phyloP scores from a whole-genome alignment of 148 eudicot genomes.

The Chenopodium formosanum region DNA sequence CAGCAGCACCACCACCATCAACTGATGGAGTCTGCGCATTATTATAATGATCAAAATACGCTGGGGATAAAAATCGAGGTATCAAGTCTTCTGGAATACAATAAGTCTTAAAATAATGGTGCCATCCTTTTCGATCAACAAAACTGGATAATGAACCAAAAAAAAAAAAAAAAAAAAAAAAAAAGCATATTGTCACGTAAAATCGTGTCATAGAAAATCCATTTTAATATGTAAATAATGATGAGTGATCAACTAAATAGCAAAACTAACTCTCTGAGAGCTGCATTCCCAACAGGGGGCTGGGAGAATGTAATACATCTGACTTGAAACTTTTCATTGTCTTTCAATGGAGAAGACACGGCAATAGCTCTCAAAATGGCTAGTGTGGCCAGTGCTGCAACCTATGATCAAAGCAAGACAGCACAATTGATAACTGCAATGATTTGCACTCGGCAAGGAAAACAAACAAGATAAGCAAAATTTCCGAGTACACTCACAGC shows the following conservation, averaged over 20 bases:
- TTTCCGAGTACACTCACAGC: constrained; percentile 59
- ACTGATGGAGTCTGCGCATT: constrained; percentile 48
- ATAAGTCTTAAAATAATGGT: constrained; percentile 85
- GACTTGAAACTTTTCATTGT: constrained; percentile 73
- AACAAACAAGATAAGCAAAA: constrained; percentile 19
- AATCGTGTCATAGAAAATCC: not conserved
- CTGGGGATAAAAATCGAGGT: constrained; percentile 93
- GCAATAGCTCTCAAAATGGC: constrained; percentile 92
- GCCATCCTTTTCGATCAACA: constrained; percentile 94
- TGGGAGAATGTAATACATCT: constrained; percentile 98
- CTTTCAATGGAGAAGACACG: constrained; percentile 57
- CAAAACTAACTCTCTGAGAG: constrained; percentile 79
- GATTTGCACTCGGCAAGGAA: not conserved
- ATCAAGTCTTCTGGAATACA: constrained; percentile 98
- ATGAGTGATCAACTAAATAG: not conserved
- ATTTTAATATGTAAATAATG: not conserved
- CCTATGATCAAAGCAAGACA: constrained; percentile 44
- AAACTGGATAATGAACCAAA: constrained; percentile 47
- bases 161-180: not conserved
- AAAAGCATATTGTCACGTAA: constrained; percentile 6
- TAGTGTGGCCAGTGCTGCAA: constrained; percentile 94
- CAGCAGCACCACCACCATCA: constrained; percentile 33
- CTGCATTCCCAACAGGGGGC: constrained; percentile 99
- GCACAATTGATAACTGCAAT: not conserved
- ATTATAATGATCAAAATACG: constrained; percentile 97